Evolutionary conservation across 768 basidiomycete genomes (phyloP).

Genomic region (Termitomyces sp.): DNA sequence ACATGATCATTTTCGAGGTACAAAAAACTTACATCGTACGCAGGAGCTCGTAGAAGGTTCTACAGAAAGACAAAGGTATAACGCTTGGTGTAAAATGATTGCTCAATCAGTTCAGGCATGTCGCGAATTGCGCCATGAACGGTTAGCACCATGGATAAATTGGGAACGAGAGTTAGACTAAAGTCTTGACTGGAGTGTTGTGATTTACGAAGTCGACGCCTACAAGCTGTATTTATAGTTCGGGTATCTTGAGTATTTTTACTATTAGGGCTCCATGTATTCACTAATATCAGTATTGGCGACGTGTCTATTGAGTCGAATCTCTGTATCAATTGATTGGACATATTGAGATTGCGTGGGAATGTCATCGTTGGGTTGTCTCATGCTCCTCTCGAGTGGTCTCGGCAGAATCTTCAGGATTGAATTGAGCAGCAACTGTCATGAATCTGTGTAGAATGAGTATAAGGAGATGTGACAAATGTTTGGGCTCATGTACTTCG

Average conservation of each 20-base stretch:
- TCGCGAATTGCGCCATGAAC: not conserved
- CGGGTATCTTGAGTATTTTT: not conserved
- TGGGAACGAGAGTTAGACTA: not conserved
- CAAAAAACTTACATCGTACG: conserved; percentile 1
- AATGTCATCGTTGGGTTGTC: not conserved
- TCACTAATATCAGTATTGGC: not conserved
- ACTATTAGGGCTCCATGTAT: not conserved
- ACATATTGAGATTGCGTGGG: not conserved
- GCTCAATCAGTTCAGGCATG: conserved; percentile 22
- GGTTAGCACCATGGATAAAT: not conserved
- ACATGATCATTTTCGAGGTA: not conserved
- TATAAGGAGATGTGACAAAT: not conserved
- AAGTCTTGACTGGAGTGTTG: not conserved
- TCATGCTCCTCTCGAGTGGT: not conserved
- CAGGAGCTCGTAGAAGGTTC: conserved; percentile 14
- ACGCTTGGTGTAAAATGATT: conserved; percentile 29
- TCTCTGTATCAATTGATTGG: not conserved
- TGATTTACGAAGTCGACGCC: not conserved
- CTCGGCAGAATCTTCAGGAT: conserved; percentile 25
- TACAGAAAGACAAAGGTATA: conserved; percentile 20
- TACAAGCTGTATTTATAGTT: not conserved
- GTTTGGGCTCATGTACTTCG: conserved; percentile 54
- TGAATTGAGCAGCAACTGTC: conserved; percentile 36
- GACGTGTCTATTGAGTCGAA: not conserved
- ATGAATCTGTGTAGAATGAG: conserved; percentile 27